Evolutionary conservation across 768 basidiomycete genomes (phyloP), one percentile per base, ranked within the genome.

Genomic region (Boletus reticuloceps): DNA sequence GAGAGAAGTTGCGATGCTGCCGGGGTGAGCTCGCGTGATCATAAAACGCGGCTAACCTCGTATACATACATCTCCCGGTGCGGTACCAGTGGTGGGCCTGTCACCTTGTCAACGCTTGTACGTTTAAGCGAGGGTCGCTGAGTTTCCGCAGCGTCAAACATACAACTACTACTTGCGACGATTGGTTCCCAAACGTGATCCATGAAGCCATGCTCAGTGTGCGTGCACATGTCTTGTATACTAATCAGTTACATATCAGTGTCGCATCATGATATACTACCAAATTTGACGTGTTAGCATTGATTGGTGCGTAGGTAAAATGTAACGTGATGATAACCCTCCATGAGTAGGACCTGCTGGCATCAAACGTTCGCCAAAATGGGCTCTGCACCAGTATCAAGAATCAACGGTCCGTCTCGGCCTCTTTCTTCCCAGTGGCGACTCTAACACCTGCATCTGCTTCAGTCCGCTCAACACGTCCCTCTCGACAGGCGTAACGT

Each of bases 401-500:
- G 55, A 50, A 37, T 58, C 64, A n/a, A 45, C 52, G 9, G 5
- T 51, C 29, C 67, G 60, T 52, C 63, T 58, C 32, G 61, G 54
- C 49, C 69, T 58, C 55, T 70, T 70, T n/a, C 47, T 56, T 13
- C 61, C 69, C 5, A 70, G 39, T 11, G 69, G 69, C 27, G 69
- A 70, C 47, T 70, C 71, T 53, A 65, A 31, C 36, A 54, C 56
- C 45, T 69, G 67, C 43, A 63, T 53, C 43, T 67, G 67, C 37
- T 58, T 63, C 31, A 59, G 47, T 4, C 62, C 60, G 32, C 47
- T 34, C 14, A 61, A 7, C 34, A 6, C 31, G 6, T 69, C 70
- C 25, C 80, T 77, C 54, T 81, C 75, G 32, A 84, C 74, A 31
- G 84, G 83, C 16, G 82, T 85, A 53, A 82, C 79, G 58, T 83